phyloP scores from a whole-genome alignment of 2,329 filamentous ascomycete genomes.

The Penicillium sp. region DNA sequence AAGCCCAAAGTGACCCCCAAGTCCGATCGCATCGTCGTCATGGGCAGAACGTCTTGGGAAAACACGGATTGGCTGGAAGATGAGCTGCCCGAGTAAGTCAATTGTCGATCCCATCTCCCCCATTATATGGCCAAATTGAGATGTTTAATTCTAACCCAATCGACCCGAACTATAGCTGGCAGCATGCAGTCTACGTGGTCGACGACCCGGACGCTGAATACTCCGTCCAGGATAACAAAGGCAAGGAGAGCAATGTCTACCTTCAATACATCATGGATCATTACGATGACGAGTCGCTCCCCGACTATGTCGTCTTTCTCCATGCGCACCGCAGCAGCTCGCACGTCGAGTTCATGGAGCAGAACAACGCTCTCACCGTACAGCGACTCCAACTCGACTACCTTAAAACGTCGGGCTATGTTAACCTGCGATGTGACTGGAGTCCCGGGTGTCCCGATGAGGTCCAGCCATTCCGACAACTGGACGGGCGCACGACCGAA shows the following conservation, averaged over 20 bases:
- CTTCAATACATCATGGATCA: slow-evolving; percentile 47
- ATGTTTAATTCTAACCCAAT: not conserved
- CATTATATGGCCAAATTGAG: too few species aligned
- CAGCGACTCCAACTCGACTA: slow-evolving; percentile 49
- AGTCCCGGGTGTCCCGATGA: slow-evolving; percentile 36
- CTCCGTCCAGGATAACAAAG: slow-evolving; percentile 37
- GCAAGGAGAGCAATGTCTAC: slow-evolving; percentile 45
- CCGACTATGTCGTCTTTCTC: slow-evolving; percentile 55
- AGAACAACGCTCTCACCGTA: slow-evolving; percentile 53
- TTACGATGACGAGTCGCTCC: slow-evolving; percentile 40
- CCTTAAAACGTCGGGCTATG: slow-evolving; percentile 54
- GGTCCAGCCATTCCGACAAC: slow-evolving; percentile 28
- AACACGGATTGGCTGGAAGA: slow-evolving; percentile 45
- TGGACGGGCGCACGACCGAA: slow-evolving; percentile 21
- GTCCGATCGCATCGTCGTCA: slow-evolving; percentile 36
- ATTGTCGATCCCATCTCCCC: not conserved
- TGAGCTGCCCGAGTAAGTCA: slow-evolving; percentile 44
- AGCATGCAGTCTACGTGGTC: slow-evolving; percentile 43
- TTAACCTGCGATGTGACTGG: slow-evolving; percentile 56
- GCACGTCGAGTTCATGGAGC: slow-evolving; percentile 55
- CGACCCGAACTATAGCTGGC: slow-evolving; percentile 34
- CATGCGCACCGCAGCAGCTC: slow-evolving; percentile 52
- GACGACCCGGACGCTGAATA: slow-evolving; percentile 30
- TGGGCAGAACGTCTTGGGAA: slow-evolving; percentile 43
- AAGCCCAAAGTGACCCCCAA: slow-evolving; percentile 9